Evolutionary conservation across 2,329 filamentous ascomycete species (phyloP).

Genomic region (Dactylellina haptotyla): DNA sequence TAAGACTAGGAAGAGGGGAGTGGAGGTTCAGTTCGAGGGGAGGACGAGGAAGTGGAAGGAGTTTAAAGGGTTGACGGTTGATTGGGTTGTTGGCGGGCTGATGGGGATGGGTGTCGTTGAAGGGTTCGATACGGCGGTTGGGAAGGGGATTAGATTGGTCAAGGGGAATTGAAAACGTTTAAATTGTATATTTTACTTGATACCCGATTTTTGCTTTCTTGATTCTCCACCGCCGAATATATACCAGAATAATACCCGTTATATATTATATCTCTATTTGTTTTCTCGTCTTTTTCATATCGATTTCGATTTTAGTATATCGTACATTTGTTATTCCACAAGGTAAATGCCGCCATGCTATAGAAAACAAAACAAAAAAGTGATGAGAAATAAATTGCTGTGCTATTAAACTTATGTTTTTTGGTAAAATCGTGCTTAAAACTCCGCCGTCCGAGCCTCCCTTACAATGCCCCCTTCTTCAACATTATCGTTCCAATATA

Average conservation of each 20-base stretch:
- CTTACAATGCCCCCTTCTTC: no score
- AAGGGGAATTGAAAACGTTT: slow-evolving; percentile 15
- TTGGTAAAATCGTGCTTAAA: no score
- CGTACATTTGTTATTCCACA: no score
- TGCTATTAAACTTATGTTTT: no score
- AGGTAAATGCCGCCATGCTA: no score
- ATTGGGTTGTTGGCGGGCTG: slow-evolving; percentile 44
- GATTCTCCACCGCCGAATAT: no score
- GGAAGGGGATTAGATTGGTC: slow-evolving; percentile 33
- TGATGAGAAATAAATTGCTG: no score
- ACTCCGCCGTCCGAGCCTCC: no score
- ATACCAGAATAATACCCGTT: slow-evolving; percentile 39
- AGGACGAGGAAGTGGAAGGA: slow-evolving; percentile 52
- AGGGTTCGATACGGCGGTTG: slow-evolving; percentile 28
- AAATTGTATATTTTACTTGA: slow-evolving; percentile 12
- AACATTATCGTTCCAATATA: not conserved
- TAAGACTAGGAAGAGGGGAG: slow-evolving; percentile 1
- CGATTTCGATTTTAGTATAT: no score
- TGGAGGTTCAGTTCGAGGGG: slow-evolving; percentile 43
- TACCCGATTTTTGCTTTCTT: slow-evolving; percentile 19
- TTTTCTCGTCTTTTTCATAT: no score
- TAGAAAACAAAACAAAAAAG: no score
- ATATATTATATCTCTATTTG: not conserved
- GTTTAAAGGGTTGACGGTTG: slow-evolving; percentile 33
- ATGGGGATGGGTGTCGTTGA: slow-evolving; percentile 28